phyloP scores from a whole-genome alignment of 2,329 filamentous ascomycete species.

The Massarina eburnea region DNA sequence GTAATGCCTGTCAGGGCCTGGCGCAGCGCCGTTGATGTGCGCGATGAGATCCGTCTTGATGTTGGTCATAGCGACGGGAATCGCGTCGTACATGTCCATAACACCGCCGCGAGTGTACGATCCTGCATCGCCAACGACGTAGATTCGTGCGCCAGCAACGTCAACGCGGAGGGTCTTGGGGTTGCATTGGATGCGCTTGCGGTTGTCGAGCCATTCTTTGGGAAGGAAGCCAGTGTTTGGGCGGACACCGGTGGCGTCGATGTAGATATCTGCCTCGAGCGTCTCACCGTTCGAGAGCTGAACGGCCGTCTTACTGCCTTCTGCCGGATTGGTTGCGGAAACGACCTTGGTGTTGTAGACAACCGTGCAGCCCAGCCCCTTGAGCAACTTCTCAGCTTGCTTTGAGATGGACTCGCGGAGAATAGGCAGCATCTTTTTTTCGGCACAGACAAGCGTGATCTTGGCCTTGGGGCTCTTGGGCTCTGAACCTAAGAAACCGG shows the following conservation, averaged over 20 bases:
- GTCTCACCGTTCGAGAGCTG: constrained; percentile 50
- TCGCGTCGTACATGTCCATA: constrained; percentile 44
- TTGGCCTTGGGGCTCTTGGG: constrained; percentile 43
- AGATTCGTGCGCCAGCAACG: constrained; percentile 46
- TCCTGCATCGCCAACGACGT: constrained; percentile 53
- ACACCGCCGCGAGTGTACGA: constrained; percentile 49
- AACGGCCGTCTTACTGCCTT: constrained; percentile 48
- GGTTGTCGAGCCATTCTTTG: constrained; percentile 49
- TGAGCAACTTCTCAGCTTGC: constrained; percentile 52
- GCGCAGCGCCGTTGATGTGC: constrained; percentile 25
- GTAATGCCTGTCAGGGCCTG: constrained; percentile 36
- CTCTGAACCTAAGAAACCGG: constrained; percentile 38
- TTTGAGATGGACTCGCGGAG: constrained; percentile 47
- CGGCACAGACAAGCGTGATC: constrained; percentile 50
- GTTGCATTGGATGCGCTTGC: constrained; percentile 53
- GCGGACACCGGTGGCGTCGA: constrained; percentile 54
- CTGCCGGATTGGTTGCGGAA: constrained; percentile 27
- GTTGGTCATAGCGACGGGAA: constrained; percentile 50
- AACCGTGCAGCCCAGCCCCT: constrained; percentile 51
- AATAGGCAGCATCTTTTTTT: constrained; percentile 48
- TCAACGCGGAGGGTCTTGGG: constrained; percentile 52
- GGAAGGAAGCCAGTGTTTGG: constrained; percentile 59
- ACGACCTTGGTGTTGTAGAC: constrained; percentile 43
- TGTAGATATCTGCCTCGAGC: constrained; percentile 55
- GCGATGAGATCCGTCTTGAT: constrained; percentile 50